Evolutionary conservation across 441 rosid species (phyloP).

Genomic region (Theobroma grandiflorum): DNA sequence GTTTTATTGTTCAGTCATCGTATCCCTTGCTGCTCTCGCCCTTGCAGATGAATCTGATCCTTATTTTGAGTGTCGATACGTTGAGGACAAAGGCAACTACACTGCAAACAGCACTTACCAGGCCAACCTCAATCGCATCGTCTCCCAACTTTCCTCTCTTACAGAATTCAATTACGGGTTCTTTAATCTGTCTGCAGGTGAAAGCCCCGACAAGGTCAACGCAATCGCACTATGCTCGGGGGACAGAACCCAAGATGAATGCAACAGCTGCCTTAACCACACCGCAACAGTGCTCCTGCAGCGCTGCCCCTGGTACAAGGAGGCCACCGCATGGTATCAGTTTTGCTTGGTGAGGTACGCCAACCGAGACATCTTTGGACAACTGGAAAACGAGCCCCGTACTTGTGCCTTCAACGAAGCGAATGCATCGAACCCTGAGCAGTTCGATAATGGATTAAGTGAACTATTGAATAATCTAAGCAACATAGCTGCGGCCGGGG

Average conservation of each 20-base stretch:
- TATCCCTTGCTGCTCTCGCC: background rate
- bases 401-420: background rate
- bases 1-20: background rate
- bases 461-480: slow-evolving; percentile 32
- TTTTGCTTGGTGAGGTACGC: slow-evolving; percentile 52
- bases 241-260: slow-evolving; percentile 41
- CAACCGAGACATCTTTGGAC: slow-evolving; percentile 19
- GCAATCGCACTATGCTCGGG: slow-evolving; percentile 38
- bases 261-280: slow-evolving; percentile 46
- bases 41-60: background rate
- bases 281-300: slow-evolving; percentile 38
- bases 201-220: background rate
- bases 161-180: background rate
- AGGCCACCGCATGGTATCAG: slow-evolving; percentile 46
- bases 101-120: slow-evolving; percentile 33
- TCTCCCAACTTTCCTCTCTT: background rate
- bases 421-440: background rate
- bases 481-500: slow-evolving; percentile 39
- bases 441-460: slow-evolving; percentile 29
- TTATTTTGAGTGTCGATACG: slow-evolving; percentile 20
- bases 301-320: slow-evolving; percentile 56
- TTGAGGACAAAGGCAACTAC: slow-evolving; percentile 43
- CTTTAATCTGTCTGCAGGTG: background rate
- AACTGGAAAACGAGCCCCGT: background rate
- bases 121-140: background rate